Conservation (phyloP, 129 eudicot species). For the Pseudognaphalium luteoalbum region DNA sequence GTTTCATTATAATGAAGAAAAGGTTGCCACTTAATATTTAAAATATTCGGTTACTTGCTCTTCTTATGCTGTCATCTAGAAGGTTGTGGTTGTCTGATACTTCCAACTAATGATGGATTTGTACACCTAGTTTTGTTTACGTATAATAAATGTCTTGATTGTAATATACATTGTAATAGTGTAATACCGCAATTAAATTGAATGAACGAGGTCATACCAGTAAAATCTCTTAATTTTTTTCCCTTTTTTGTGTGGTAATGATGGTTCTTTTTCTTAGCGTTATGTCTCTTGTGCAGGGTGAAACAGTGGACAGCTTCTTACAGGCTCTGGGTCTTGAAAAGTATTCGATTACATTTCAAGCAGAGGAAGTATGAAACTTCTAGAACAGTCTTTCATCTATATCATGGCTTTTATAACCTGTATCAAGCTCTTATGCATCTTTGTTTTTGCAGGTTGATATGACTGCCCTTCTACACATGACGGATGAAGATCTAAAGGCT, state of each 20-base stretch:
- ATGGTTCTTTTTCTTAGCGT: constrained; percentile 14
- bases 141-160: not conserved
- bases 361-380: constrained; percentile 79
- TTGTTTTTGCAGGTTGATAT: constrained; percentile 71
- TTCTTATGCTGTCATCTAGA: not conserved
- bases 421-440: constrained; percentile 14
- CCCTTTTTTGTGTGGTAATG: not conserved
- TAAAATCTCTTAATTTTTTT: not conserved
- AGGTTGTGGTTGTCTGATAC: not conserved
- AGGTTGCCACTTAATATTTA: not conserved
- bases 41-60: not conserved
- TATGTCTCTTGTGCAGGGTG: constrained; percentile 48
- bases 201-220: not conserved
- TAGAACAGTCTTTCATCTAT: not conserved
- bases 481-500: constrained; percentile 88
- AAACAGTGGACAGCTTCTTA: constrained; percentile 81
- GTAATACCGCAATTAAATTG: not conserved
- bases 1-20: not conserved
- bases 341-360: constrained; percentile 85
- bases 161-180: not conserved
- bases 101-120: not conserved
- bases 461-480: constrained; percentile 91
- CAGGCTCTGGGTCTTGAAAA: constrained; percentile 81
- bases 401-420: not conserved
- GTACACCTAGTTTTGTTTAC: not conserved